Evolutionary conservation across 148 eudicot species (phyloP).

Genomic region (Cornus suecica): DNA sequence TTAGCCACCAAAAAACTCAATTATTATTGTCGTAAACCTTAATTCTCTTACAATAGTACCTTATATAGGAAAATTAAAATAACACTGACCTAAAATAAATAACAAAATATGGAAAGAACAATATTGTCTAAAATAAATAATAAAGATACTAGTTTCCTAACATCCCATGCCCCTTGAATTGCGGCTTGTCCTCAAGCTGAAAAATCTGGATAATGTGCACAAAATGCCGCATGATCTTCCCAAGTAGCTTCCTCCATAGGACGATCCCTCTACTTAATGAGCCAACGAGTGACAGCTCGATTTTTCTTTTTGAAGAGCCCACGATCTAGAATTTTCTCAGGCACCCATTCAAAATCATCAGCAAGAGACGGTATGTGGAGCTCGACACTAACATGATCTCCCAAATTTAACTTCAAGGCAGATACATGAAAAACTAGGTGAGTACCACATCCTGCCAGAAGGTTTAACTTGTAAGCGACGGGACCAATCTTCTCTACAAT

Average conservation of each 20-base stretch:
- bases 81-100: too few species aligned
- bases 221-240: background rate
- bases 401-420: background rate
- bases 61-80: too few species aligned
- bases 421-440: slow-evolving; percentile 3
- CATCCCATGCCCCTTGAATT: too few species aligned
- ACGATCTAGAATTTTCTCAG: background rate
- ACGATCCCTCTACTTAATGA: background rate
- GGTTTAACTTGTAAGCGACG: background rate
- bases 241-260: background rate
- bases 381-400: background rate
- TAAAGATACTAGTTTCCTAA: too few species aligned
- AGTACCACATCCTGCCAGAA: background rate
- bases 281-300: background rate
- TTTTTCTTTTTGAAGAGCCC: background rate
- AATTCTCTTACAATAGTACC: too few species aligned
- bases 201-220: too few species aligned
- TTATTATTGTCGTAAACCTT: too few species aligned
- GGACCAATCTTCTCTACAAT: background rate
- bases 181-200: too few species aligned
- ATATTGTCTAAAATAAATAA: too few species aligned
- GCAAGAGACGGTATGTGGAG: too few species aligned
- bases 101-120: too few species aligned
- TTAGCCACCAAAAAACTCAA: too few species aligned
- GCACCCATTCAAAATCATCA: background rate